Base-by-base conservation (phyloP, 495 filamentous ascomycete species). In the Daldinia childiae region DNA sequence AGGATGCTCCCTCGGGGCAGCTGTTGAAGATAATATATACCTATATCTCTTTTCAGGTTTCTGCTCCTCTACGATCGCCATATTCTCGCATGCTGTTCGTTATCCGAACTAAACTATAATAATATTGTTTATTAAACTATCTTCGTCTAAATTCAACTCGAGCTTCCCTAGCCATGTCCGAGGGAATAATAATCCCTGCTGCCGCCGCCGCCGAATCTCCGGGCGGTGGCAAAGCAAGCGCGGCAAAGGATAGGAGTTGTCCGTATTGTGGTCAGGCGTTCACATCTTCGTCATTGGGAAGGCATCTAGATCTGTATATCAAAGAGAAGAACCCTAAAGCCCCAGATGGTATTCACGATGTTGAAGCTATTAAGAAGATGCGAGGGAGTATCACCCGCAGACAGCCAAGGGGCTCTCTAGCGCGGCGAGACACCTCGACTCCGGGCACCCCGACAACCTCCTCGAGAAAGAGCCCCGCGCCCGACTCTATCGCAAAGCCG, bases 211-310 rank as follows among this genome's bases (percentile, higher is more conserved):
- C 66, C 73, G 75, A 82, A 27, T 75, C 74, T n/a, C 73, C 76
- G 19, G 78, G 60, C 66, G 72, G 74, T 21, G 48, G 68, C 7
- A 84, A 85, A 57, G 8, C 58, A 9, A 73, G 80, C 82, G 66
- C 83, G 74, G 62, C 78, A 32, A 97, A 97, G 79, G 93, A 97
- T 82, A 90, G 88, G 69, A 87, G 83, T 74, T 97, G 94, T 78
- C 92, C 91, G 19, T 97, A 91, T 82, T 97, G 94, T 79, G 80
- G 88, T 43, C 92, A 95, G 77, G 79, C 89, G 2, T 97, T 97
- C 72, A 97, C 94, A 2, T 97, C 94, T 7, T 97, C 93, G 6
- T 95, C 93, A 3, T 85, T 97, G n/a, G 94, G 94, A 26, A 91
- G 94, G 39, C 94, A 97, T 81, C 87, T 97, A 27, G 94, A 97